Evolutionary conservation across 257 asterid species (phyloP).

Genomic region (Nicotiana undulata): DNA sequence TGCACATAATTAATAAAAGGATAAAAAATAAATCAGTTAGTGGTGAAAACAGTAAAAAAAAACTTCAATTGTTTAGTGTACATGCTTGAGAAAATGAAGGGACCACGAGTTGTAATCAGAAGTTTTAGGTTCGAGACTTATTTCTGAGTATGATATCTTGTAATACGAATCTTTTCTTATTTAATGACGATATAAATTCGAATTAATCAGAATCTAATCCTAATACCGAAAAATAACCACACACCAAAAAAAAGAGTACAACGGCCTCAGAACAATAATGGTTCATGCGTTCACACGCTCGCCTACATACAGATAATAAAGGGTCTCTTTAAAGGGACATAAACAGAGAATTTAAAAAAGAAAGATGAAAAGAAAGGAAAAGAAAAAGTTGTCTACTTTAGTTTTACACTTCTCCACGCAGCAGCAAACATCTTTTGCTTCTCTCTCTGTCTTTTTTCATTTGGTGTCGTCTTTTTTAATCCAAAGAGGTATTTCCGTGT

Average conservation of each 20-base stretch:
- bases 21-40: too few relatives aligned
- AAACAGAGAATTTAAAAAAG: slow-evolving; percentile 16
- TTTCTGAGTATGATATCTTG: too few relatives aligned
- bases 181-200: too few relatives aligned
- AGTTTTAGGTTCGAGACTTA: too few relatives aligned
- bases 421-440: not conserved
- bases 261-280: not conserved
- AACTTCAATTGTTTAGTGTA: too few relatives aligned
- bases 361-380: not conserved
- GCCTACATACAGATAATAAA: slow-evolving; percentile 3
- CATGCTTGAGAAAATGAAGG: too few relatives aligned
- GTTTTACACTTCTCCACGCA: slow-evolving; percentile 9
- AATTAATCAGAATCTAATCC: accelerated
- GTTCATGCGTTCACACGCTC: slow-evolving; percentile 17
- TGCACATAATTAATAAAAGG: too few relatives aligned
- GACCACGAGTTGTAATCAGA: too few relatives aligned
- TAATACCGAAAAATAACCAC: too few relatives aligned
- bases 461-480: not conserved
- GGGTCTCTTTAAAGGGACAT: not conserved
- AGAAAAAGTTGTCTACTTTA: slow-evolving; percentile 22
- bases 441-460: not conserved
- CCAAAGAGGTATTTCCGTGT: not conserved
- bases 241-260: not conserved
- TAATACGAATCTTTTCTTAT: too few relatives aligned
- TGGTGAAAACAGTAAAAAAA: too few relatives aligned